Evolutionary conservation across 2,329 filamentous ascomycete genomes (phyloP).

Genomic region (Penicillium sp.): DNA sequence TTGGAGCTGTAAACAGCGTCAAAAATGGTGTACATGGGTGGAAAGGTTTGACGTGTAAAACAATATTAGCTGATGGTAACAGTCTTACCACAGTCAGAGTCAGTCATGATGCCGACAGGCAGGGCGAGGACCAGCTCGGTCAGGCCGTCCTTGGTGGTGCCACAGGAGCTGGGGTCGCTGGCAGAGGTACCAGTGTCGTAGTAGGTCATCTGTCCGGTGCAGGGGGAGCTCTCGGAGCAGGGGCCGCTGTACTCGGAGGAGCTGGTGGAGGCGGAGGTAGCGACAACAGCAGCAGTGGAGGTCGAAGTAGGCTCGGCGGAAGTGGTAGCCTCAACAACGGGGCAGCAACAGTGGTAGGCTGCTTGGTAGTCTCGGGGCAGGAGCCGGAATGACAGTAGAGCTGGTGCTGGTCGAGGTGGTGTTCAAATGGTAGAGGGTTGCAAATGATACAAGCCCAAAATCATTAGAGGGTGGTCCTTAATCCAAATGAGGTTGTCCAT

Average conservation of each 20-base stretch:
- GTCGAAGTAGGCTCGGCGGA: conserved; percentile 5
- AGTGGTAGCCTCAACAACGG: conserved; percentile 3
- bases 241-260: conserved; percentile 19
- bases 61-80: conserved; percentile 65
- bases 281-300: conserved; percentile 7
- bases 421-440: no score
- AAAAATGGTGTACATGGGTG: no score
- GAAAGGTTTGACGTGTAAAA: no score
- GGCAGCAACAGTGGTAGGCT: conserved; percentile 1
- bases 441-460: no score
- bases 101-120: conserved; percentile 63
- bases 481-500: no score
- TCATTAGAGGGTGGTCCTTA: no score
- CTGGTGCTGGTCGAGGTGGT: neutral
- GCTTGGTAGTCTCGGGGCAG: conserved; percentile 5
- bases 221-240: conserved; percentile 29
- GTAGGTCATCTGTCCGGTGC: conserved; percentile 69
- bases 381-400: neutral
- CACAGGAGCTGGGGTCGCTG: conserved; percentile 54
- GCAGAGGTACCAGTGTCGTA: conserved; percentile 68
- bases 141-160: conserved; percentile 58
- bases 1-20: no score
- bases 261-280: conserved; percentile 19
- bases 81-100: conserved; percentile 69
- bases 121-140: conserved; percentile 68